phyloP scores from a whole-genome alignment of 345 rosid genomes.

The Camelina neglecta region DNA sequence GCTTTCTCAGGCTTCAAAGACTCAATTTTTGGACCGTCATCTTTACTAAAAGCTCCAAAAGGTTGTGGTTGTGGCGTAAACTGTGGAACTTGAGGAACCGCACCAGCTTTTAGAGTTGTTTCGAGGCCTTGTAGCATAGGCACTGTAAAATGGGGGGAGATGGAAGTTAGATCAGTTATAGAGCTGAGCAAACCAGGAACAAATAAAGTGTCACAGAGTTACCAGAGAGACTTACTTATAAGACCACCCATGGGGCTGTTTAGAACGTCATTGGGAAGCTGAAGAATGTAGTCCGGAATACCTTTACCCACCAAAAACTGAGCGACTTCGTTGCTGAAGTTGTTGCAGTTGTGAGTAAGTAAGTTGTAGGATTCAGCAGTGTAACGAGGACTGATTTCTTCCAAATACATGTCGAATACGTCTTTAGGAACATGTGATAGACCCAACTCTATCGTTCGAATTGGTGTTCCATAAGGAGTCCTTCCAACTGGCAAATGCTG shows the following conservation, averaged over 20 bases:
- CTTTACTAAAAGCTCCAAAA: slow-evolving; percentile 36
- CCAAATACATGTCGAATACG: slow-evolving; percentile 85
- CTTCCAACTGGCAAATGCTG: slow-evolving; percentile 67
- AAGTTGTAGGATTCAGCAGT: slow-evolving; percentile 82
- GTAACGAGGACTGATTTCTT: slow-evolving; percentile 85
- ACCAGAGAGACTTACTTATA: slow-evolving; percentile 60
- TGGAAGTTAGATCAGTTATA: background rate
- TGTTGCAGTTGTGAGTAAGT: slow-evolving; percentile 90
- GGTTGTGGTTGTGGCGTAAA: slow-evolving; percentile 60
- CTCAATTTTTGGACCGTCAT: slow-evolving; percentile 35
- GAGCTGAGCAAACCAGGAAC: background rate
- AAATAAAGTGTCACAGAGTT: background rate
- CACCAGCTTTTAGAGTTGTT: slow-evolving; percentile 76
- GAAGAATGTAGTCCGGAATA: slow-evolving; percentile 86
- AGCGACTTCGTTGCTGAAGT: slow-evolving; percentile 87
- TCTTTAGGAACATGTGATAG: slow-evolving; percentile 83
- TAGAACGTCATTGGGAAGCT: slow-evolving; percentile 86
- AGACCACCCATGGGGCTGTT: slow-evolving; percentile 96
- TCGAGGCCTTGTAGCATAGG: slow-evolving; percentile 94
- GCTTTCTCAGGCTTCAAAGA: slow-evolving; percentile 33
- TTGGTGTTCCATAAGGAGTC: slow-evolving; percentile 79
- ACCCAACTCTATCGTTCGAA: slow-evolving; percentile 76
- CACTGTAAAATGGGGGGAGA: slow-evolving; percentile 55
- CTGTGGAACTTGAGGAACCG: slow-evolving; percentile 90
- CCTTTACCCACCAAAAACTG: slow-evolving; percentile 84